A percentile compares a stretch with the other conserved stretches of the same genome.
Evolutionary conservation across 257 asterid genomes (phyloP).

Genomic region (Solanum etuberosum): DNA sequence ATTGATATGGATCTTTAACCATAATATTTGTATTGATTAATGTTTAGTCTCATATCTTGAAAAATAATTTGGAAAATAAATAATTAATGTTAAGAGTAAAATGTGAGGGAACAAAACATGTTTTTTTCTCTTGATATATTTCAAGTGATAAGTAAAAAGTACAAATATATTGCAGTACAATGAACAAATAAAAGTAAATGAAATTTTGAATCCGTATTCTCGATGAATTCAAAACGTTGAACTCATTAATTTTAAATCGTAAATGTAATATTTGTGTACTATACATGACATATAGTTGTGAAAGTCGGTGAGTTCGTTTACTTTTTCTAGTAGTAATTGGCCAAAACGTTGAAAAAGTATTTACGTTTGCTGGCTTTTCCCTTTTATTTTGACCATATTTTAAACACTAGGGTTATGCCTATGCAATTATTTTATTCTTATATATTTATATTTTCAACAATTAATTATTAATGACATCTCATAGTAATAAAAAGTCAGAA

Average conservation of each 20-base stretch:
- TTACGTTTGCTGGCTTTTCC: background rate
- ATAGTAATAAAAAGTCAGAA: slow-evolving; percentile 29
- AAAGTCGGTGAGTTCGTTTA: background rate
- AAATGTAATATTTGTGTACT: background rate
- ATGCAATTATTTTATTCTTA: background rate
- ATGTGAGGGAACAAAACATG: no score
- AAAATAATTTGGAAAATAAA: background rate
- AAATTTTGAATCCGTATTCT: background rate
- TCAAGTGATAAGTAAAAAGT: background rate
- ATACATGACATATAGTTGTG: background rate
- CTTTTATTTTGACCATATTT: background rate
- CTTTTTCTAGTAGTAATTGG: background rate
- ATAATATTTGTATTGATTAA: background rate
- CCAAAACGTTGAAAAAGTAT: background rate
- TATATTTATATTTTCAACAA: background rate
- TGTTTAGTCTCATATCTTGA: background rate
- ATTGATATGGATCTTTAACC: background rate
- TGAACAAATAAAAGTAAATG: background rate
- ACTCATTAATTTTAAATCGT: background rate
- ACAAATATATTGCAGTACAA: background rate
- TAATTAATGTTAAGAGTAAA: background rate
- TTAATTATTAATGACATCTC: slow-evolving; percentile 5
- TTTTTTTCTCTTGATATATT: background rate
- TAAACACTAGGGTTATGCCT: background rate
- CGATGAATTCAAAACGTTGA: background rate